A percentile compares a stretch with the other conserved stretches of the same genome.
Evolutionary conservation across 441 rosid species (phyloP).

Genomic region (Isatis lusitanica): DNA sequence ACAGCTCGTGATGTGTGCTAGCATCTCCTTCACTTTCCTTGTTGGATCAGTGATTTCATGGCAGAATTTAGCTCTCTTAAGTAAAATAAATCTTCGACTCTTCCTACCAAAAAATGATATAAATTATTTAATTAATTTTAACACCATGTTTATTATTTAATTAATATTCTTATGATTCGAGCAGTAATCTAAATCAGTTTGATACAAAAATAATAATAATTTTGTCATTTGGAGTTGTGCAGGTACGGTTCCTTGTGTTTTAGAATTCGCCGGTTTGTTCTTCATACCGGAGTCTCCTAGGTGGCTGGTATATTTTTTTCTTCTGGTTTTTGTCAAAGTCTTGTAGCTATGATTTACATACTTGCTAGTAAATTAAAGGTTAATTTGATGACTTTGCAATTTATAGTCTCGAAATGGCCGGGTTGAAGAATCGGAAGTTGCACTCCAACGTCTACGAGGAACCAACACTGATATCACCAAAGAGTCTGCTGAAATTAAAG

Average conservation of each 20-base stretch:
- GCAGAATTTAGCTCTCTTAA: slow-evolving; percentile 56
- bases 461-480: slow-evolving; percentile 42
- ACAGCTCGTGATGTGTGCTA: slow-evolving; percentile 49
- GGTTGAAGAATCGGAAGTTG: slow-evolving; percentile 43
- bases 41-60: slow-evolving; percentile 55
- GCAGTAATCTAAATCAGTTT: background rate
- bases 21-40: slow-evolving; percentile 44
- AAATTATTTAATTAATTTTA: background rate
- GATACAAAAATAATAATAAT: background rate
- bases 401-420: slow-evolving; percentile 50
- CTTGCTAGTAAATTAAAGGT: background rate
- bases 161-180: background rate
- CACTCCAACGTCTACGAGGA: slow-evolving; percentile 58
- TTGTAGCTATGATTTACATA: background rate
- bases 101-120: background rate
- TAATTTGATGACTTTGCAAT: background rate
- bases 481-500: slow-evolving; percentile 58
- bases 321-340: background rate
- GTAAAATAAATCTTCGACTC: slow-evolving; percentile 31
- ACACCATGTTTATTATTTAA: background rate
- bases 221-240: slow-evolving; percentile 20
- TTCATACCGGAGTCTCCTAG: slow-evolving; percentile 74
- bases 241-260: slow-evolving; percentile 51
- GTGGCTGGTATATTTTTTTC: slow-evolving; percentile 50
- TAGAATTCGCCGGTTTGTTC: slow-evolving; percentile 49